phyloP scores from a whole-genome alignment of 2,329 filamentous ascomycete genomes.

The Rhinocladiella mackenziei region DNA sequence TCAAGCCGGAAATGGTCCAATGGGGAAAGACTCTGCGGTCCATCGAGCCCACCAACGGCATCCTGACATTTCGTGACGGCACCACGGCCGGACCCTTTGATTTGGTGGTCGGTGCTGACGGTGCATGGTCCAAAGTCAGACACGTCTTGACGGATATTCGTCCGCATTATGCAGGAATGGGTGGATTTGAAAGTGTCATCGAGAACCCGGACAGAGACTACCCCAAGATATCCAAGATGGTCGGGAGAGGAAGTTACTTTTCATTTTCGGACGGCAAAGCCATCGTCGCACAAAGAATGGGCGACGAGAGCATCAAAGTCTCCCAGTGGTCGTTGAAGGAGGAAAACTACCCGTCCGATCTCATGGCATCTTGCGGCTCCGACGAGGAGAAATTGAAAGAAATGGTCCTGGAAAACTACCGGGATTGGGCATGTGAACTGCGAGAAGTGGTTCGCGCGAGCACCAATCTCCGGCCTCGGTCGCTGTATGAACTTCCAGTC shows the following conservation, averaged over 20 bases:
- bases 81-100: conserved; percentile 36
- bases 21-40: conserved; percentile 32
- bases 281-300: conserved; percentile 27
- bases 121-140: conserved; percentile 41
- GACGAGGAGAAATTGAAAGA: conserved; percentile 23
- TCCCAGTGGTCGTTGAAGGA: conserved; percentile 29
- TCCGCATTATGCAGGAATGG: conserved; percentile 36
- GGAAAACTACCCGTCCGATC: conserved; percentile 25
- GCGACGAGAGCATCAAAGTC: conserved; percentile 30
- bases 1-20: conserved; percentile 30
- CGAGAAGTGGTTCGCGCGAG: conserved; percentile 28
- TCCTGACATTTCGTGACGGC: conserved; percentile 32
- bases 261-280: conserved; percentile 20
- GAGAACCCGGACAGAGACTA: conserved; percentile 32
- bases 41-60: conserved; percentile 22
- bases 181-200: conserved; percentile 32
- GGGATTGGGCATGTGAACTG: conserved; percentile 25
- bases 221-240: conserved; percentile 27
- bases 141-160: conserved; percentile 35
- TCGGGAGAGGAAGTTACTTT: conserved; percentile 28
- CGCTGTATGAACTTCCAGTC: conserved; percentile 30
- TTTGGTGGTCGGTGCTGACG: conserved; percentile 45
- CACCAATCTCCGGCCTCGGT: conserved; percentile 16
- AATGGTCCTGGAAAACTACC: conserved; percentile 24
- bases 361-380: conserved; percentile 10